phyloP scores from a whole-genome alignment of 2,329 filamentous ascomycete species.

The Canariomyces notabilis region DNA sequence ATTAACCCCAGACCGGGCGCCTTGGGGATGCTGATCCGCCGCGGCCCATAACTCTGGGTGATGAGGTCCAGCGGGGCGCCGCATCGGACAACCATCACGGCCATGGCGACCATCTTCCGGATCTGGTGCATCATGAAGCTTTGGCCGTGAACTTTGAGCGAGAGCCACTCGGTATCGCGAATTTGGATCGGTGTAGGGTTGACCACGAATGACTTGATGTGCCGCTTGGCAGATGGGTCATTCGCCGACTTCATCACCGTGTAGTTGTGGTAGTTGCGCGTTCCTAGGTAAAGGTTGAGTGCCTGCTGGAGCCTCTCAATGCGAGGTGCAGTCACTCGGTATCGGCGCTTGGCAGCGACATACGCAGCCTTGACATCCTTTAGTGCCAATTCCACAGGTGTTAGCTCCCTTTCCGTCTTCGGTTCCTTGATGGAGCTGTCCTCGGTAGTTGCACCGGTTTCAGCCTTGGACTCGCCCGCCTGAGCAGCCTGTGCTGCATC shows the following conservation, averaged over 20 bases:
- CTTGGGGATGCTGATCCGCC: slow-evolving; percentile 84
- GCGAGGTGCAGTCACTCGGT: slow-evolving; percentile 70
- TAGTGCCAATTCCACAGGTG: slow-evolving; percentile 58
- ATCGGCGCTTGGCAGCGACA: slow-evolving; percentile 73
- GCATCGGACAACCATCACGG: slow-evolving; percentile 75
- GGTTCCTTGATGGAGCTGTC: neutral
- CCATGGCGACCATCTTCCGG: slow-evolving; percentile 97
- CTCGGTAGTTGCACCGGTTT: neutral
- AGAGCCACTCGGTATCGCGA: slow-evolving; percentile 90
- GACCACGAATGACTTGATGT: slow-evolving; percentile 87
- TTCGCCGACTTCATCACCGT: slow-evolving; percentile 79
- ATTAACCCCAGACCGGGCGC: slow-evolving; percentile 84
- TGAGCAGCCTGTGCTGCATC: slow-evolving; percentile 1
- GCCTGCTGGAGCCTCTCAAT: slow-evolving; percentile 70
- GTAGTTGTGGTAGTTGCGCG: slow-evolving; percentile 94
- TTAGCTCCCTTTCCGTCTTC: slow-evolving; percentile 27
- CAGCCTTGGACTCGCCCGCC: neutral
- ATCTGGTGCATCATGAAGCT: slow-evolving; percentile 99
- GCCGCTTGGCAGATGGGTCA: slow-evolving; percentile 80
- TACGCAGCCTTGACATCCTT: slow-evolving; percentile 78
- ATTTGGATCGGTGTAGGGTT: slow-evolving; percentile 74
- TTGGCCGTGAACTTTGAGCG: slow-evolving; percentile 92
- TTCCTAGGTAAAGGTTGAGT: slow-evolving; percentile 73
- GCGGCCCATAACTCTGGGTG: slow-evolving; percentile 63
- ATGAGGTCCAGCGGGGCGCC: slow-evolving; percentile 71